Percentiles rank a stretch among this genome's conserved stretches.
These are phyloP conservation scores for Amoebophrya sp. DNA, from an alignment of 169 alveolate species.

Conservation along the genomic window DNA sequence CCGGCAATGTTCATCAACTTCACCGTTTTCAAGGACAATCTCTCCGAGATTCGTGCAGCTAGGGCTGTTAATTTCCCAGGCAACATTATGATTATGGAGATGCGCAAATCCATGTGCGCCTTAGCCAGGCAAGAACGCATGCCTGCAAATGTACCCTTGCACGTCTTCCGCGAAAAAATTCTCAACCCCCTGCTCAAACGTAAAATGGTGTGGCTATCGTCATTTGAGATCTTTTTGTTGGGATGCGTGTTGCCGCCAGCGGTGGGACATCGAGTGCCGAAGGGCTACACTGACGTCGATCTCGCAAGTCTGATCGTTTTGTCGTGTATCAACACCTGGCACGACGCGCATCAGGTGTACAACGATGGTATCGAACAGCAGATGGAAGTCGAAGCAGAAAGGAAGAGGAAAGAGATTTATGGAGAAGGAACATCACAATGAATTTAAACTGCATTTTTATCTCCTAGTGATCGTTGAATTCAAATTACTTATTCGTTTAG, in stretches of 20 bases:
- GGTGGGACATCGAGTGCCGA: background rate
- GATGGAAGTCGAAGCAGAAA: background rate
- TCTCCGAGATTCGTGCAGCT: background rate
- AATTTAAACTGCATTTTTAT: too few species aligned
- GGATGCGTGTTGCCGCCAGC: background rate
- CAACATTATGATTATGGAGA: background rate
- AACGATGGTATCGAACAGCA: background rate
- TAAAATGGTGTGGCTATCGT: background rate
- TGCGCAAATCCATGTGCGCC: background rate
- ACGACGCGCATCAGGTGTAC: background rate
- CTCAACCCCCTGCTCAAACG: background rate
- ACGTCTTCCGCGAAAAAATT: background rate
- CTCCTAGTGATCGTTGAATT: too few species aligned
- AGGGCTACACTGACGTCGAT: background rate
- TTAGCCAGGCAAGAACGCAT: background rate
- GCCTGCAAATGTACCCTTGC: background rate
- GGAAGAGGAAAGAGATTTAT: conserved; percentile 4
- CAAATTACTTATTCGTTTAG: too few species aligned
- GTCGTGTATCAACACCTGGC: too few species aligned
- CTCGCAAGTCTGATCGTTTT: too few species aligned
- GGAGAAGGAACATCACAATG: too few species aligned
- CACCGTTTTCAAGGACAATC: background rate
- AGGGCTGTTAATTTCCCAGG: background rate
- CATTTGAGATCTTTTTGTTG: background rate
- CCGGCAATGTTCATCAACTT: background rate